Evolutionary conservation across 257 asterid genomes (phyloP), one percentile per base, ranked within the genome.

Genomic region (Craterostigma plantagineum): DNA sequence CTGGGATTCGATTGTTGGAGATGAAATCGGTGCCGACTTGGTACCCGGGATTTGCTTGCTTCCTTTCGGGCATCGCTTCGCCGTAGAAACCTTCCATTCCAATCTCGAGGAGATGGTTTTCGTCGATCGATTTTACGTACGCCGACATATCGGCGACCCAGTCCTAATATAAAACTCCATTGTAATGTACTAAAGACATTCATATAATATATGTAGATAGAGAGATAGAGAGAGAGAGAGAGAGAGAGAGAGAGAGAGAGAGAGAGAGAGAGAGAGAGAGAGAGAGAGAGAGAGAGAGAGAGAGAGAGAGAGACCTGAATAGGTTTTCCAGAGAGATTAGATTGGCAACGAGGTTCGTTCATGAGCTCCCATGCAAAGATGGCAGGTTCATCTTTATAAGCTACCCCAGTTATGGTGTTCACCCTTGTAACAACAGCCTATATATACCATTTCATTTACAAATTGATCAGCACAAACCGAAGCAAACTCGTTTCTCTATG

Each of bases 31-130:
- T 85, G 35, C 96, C 96, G 1, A 68, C 50, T 59, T 63, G 63
- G 6, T 68, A 50, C 30, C 55, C 60, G 30, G 94, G 92, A 56
- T 85, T 85, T 9, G 66, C 53, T 9, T 36, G 45, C 9, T 54
- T 61, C 59, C 81, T 75, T 45, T 54, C 56, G 35, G 91, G 70
- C 8, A 81, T 62, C 48, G 91, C 60, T 38, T 62, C 72, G 3
- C 92, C 91, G 40, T 81, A 86, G 59, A 86, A 86, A 27, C 96
- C 94, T 65, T 86, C 96, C 50, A 81, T 52, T 0, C 96, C 96
- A 48, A 61, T 82, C 63, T 86, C 94, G 4, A 86, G 58, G 53
- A 86, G 51, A 57, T 86, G 96, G 33, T 67, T 69, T 46, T 64
- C 65, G 65, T 86, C 94, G 8, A 86, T 65, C 18, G 96, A 70